Evolutionary conservation across 2,329 filamentous ascomycete genomes (phyloP).

Genomic region (Colletotrichum somersetense): DNA sequence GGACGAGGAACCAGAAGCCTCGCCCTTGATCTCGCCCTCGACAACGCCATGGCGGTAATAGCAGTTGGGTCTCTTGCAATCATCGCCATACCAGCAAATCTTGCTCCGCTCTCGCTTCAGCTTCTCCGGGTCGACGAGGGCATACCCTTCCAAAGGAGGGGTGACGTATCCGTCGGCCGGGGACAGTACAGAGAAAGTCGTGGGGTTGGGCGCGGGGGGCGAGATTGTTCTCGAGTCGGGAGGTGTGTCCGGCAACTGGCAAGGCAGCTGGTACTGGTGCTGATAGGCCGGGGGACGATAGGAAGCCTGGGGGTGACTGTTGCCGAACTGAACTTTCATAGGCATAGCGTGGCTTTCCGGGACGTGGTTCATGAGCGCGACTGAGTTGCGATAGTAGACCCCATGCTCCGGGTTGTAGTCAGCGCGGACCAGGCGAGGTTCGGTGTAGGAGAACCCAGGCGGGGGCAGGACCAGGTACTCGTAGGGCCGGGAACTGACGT

Average conservation of each 20-base stretch:
- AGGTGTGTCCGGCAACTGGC: not conserved
- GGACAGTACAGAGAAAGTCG: too few relatives aligned
- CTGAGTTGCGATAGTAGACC: too few relatives aligned
- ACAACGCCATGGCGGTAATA: not conserved
- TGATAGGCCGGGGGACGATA: not conserved
- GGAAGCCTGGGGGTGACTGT: too few relatives aligned
- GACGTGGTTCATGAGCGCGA: too few relatives aligned
- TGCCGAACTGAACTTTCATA: not conserved
- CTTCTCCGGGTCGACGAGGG: slow-evolving; percentile 3
- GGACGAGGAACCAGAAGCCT: not conserved
- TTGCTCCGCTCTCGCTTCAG: slow-evolving; percentile 1
- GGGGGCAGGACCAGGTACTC: not conserved
- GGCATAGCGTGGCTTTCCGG: not conserved
- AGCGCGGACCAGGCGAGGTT: not conserved
- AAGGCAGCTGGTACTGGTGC: not conserved
- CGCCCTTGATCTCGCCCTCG: not conserved
- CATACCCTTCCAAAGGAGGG: not conserved
- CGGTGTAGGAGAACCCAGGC: not conserved
- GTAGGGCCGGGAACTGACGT: not conserved
- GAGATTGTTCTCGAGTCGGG: not conserved
- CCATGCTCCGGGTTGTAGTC: not conserved
- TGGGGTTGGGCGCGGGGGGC: not conserved
- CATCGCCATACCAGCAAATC: not conserved
- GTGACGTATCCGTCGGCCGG: not conserved
- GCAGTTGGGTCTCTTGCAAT: slow-evolving; percentile 4